These are phyloP conservation scores for Ochromonas danica DNA, from an alignment of 108 stramenopile species.

Conservation along the genomic window DNA sequence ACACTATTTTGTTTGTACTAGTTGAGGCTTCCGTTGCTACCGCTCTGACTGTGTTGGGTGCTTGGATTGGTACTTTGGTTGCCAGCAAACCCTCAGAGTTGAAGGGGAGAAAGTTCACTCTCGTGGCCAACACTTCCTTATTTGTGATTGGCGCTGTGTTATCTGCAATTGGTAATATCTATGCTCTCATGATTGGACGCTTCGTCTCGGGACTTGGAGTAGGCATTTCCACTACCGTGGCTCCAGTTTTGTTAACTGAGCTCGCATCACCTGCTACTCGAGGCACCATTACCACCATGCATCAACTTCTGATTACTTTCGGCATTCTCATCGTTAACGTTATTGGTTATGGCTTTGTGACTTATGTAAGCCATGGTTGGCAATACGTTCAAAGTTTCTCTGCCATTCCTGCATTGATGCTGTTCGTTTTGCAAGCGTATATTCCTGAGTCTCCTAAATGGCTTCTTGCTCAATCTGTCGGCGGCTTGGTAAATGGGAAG, in stretches of 20 bases:
- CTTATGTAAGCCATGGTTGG: constrained; percentile 52
- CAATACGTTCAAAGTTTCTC: constrained; percentile 41
- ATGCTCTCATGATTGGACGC: not conserved
- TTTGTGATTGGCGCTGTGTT: constrained; percentile 21
- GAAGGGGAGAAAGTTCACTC: constrained; percentile 17
- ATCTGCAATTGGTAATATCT: not conserved
- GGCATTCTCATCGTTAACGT: constrained; percentile 47
- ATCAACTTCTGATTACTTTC: constrained; percentile 54
- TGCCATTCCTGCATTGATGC: constrained; percentile 6
- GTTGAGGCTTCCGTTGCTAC: constrained; percentile 23
- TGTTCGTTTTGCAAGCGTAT: constrained; percentile 3
- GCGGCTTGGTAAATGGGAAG: not conserved
- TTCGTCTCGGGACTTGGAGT: constrained; percentile 30
- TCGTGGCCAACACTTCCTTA: not conserved
- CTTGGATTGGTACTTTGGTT: constrained; percentile 25
- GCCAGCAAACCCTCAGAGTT: constrained; percentile 19
- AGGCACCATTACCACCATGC: constrained; percentile 29
- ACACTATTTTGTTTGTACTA: not conserved
- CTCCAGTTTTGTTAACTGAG: constrained; percentile 25
- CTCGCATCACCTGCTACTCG: not conserved
- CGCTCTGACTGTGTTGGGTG: not conserved
- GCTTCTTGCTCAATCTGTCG: constrained; percentile 33
- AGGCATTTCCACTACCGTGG: not conserved
- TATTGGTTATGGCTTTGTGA: constrained; percentile 49
- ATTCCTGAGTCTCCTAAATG: constrained; percentile 56